These are phyloP conservation scores for Pyrenophora seminiperda DNA, from an alignment of 2,329 filamentous ascomycete genomes.

Conservation along the genomic window DNA sequence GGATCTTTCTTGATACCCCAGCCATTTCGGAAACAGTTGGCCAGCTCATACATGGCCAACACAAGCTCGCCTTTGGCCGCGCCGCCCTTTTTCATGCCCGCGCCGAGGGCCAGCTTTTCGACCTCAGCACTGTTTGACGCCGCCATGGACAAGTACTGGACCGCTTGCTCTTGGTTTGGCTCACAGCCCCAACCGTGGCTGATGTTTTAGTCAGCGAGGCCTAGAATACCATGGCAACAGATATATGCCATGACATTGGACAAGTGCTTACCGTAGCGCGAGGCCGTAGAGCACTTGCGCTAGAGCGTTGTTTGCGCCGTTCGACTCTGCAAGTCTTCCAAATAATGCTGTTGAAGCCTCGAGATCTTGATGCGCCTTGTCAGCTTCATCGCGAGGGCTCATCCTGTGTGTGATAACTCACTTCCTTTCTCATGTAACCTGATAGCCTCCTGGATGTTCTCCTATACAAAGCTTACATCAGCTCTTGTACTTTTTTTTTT, in stretches of 20 bases:
- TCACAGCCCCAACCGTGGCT: slow-evolving; percentile 93
- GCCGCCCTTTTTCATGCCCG: slow-evolving; percentile 90
- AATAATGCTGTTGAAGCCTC: slow-evolving; percentile 84
- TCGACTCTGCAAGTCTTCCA: slow-evolving; percentile 77
- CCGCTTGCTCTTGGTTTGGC: slow-evolving; percentile 72
- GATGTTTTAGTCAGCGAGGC: slow-evolving; percentile 29
- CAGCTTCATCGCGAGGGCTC: slow-evolving; percentile 15
- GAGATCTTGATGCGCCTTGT: slow-evolving; percentile 57
- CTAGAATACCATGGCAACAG: slow-evolving; percentile 6
- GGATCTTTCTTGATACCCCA: slow-evolving; percentile 91
- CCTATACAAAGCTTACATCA: slow-evolving; percentile 29
- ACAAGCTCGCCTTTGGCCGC: slow-evolving; percentile 95
- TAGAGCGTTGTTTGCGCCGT: slow-evolving; percentile 86
- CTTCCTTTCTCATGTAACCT: slow-evolving; percentile 82
- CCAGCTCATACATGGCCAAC: slow-evolving; percentile 93
- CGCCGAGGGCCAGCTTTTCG: slow-evolving; percentile 81
- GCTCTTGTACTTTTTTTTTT: slow-evolving; percentile 13
- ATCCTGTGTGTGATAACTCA: slow-evolving; percentile 36
- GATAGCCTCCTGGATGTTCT: slow-evolving; percentile 93
- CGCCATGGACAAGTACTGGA: slow-evolving; percentile 84
- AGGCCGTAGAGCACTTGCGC: slow-evolving; percentile 96
- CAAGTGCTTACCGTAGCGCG: slow-evolving; percentile 70
- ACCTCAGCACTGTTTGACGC: slow-evolving; percentile 88
- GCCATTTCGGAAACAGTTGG: slow-evolving; percentile 88
- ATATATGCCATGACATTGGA: slow-evolving; percentile 4